Evolutionary conservation across 331 rosid species (phyloP), one percentile per base, ranked within the genome.

Genomic region (Arachis monticola): DNA sequence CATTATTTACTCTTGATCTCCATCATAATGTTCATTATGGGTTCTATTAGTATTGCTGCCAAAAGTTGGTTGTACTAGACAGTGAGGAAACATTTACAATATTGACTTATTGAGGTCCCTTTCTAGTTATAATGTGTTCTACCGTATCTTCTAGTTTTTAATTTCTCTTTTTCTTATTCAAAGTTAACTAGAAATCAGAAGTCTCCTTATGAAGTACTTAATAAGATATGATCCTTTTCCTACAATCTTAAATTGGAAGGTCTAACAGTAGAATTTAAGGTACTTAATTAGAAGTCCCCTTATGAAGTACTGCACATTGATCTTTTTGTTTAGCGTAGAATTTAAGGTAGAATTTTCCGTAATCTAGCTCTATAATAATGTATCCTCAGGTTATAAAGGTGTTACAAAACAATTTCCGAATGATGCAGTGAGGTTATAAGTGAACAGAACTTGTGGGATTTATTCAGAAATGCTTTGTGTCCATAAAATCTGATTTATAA

Each of bases 11-110:
- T 63, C 66, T 63, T 60, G 77, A 72, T 67, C 79, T 70, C 60
- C 55, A 75, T 72, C 63, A 56, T 27, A 57, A 68, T 67, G 80
- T 72, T 76, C 69, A 50, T 75, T 58, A 75, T 67, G 64, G 62
- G 76, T 56, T 68, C 64, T 75, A 56, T 69, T 80, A 55, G 31
- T 80, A 62, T 63, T 76, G 67, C 67, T 71, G 72, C 70, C 30
- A 7, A 17, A 70, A 38, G 61, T 42, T 48, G 63, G 66, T 66
- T 67, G 73, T 60, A 55, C 48, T 48, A 56, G 70, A 75, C 80
- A 79, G 65, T 75, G 82, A 67, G 83, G 69, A 60, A 79, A 75
- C 80, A 59, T 74, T 81, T 72, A 74, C 68, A 46, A 73, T 66
- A 73, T 75, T 22, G 27, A 22, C 27, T 22, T 22, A 22, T 22